Evolutionary conservation across 441 rosid species (phyloP), one percentile per base, ranked within the genome.

Genomic region (Brassica hybrid): DNA sequence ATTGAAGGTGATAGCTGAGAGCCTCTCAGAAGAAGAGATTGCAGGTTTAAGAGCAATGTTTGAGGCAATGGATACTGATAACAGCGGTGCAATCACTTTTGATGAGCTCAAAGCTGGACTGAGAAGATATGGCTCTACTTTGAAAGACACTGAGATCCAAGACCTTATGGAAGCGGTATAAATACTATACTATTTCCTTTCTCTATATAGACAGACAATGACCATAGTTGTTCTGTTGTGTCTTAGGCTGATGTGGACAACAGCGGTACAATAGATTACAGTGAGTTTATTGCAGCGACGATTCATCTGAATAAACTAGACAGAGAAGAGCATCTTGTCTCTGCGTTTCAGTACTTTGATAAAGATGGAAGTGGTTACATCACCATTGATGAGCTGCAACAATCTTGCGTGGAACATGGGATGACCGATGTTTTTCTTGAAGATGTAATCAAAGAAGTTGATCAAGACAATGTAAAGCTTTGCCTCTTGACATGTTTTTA

Each of bases 21-120:
- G 99, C 82, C 98, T 96, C 30, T 96, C 99, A 0, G 99, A 96
- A 86, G 99, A 96, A 87, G 99, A 96, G 86, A 96, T 96, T 83
- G 99, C 99, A n/a, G 99, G 98, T 79, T 78, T 96, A 82, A 85
- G 87, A 80, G 98, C 90, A 85, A 94, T 96, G 98, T 96, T 96
- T 80, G 82, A 74, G 72, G 83, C 98, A 58, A 96, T 96, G 97
- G 99, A 96, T 85, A 96, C 98, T 38, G 98, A 94, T 77, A 91
- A 80, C 79, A 96, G 99, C 38, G 99, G 99, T 45, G 99, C 99
- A 11, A 94, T 96, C 76, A 96, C 98, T 72, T 96, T 92, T 81
- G 99, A 96, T 82, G 99, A 96, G 79, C 98, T 96, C 74, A 96
- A 94, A 85, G 99, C 98, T 76, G 99, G 99, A 70, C 84, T 96